Evolutionary conservation across 192 early-diverging fungal species (phyloP).

Genomic region (Paraglomus brasilianum): DNA sequence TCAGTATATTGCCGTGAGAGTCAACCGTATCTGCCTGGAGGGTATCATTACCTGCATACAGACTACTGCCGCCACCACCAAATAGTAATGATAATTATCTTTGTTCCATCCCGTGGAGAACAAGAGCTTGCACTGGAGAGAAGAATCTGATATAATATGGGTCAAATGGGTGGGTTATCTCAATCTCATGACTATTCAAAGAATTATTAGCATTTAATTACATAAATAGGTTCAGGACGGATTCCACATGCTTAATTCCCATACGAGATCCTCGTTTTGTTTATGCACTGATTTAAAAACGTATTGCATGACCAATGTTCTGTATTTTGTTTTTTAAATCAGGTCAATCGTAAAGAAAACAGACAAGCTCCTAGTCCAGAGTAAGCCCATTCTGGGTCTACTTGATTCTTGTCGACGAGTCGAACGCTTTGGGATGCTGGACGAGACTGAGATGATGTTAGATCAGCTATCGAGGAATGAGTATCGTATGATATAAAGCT

Average conservation of each 20-base stretch:
- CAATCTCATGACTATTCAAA: background rate
- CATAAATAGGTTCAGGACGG: background rate
- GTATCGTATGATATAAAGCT: no score
- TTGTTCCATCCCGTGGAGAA: background rate
- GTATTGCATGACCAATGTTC: no score
- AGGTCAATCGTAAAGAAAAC: no score
- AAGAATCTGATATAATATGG: background rate
- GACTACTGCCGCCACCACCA: background rate
- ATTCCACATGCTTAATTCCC: conserved; percentile 8
- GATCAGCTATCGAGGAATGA: no score
- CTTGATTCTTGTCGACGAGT: no score
- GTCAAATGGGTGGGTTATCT: background rate
- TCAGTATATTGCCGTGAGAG: background rate
- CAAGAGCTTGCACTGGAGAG: conserved; percentile 6
- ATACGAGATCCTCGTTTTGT: background rate
- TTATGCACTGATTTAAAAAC: no score
- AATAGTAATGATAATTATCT: conserved; percentile 1
- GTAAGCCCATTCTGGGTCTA: no score
- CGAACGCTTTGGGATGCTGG: no score
- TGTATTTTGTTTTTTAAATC: no score
- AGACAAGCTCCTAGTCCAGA: no score
- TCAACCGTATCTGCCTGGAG: background rate
- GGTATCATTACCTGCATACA: background rate
- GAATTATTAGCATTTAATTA: background rate
- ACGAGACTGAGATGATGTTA: no score